A percentile compares a stretch with the other conserved stretches of the same genome.
Evolutionary conservation across 306 rosid species (phyloP).

Genomic region (Fagus sylvatica): DNA sequence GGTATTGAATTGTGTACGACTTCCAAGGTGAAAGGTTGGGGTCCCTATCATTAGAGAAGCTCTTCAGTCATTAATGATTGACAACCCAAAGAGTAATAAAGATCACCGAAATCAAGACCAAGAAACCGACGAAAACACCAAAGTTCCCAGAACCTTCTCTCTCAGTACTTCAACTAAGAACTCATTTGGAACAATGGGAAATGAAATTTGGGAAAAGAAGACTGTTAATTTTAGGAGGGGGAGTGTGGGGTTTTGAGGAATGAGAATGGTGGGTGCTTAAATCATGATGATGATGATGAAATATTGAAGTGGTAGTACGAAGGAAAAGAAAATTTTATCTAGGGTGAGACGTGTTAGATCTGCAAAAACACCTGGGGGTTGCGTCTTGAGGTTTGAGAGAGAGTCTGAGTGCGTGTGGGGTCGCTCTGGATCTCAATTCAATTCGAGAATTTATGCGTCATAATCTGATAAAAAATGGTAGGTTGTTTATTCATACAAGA

Average conservation of each 20-base stretch:
- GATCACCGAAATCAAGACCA: too few species aligned
- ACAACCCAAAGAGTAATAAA: too few species aligned
- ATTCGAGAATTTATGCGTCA: not conserved
- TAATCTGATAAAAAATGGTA: not conserved
- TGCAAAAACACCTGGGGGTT: constrained; percentile 33
- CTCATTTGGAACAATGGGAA: not conserved
- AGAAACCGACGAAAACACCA: not conserved
- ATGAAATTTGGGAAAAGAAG: not conserved
- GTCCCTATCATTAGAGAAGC: too few species aligned
- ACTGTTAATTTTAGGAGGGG: not conserved
- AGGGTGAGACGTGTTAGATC: constrained; percentile 32
- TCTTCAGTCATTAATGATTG: too few species aligned
- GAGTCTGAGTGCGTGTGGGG: not conserved
- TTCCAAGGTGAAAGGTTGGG: too few species aligned
- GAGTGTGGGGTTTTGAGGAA: constrained; percentile 15
- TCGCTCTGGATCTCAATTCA: not conserved
- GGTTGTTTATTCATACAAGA: too few species aligned
- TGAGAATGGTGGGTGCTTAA: not conserved
- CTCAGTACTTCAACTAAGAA: too few species aligned
- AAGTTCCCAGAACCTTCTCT: not conserved
- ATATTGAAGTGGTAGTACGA: not conserved
- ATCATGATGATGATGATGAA: not conserved
- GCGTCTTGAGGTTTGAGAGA: not conserved
- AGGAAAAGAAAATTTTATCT: not conserved
- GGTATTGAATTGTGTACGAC: too few species aligned